These are phyloP conservation scores for Wickerhamomyces subpelliculosus DNA, from an alignment of 805 yeast species.

Conservation along the genomic window DNA sequence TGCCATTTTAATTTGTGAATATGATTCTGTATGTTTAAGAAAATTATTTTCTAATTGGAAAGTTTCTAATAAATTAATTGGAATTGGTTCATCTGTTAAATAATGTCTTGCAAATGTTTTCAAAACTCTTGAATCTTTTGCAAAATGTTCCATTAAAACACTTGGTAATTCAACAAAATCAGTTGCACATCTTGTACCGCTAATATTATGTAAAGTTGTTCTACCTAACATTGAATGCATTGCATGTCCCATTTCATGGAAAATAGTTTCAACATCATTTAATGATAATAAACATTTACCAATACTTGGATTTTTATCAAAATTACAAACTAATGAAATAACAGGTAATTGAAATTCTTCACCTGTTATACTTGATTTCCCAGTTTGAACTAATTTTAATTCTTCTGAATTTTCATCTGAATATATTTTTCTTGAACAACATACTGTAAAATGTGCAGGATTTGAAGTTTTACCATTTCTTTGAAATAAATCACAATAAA, in stretches of 20 bases:
- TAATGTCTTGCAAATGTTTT: conserved; percentile 64
- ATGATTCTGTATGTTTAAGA: conserved; percentile 65
- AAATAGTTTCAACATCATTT: conserved; percentile 84
- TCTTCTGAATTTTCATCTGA: conserved; percentile 40
- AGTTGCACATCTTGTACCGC: conserved; percentile 93
- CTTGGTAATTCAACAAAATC: conserved; percentile 97
- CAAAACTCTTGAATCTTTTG: conserved; percentile 72
- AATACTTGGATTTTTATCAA: conserved; percentile 36
- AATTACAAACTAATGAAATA: conserved; percentile 83
- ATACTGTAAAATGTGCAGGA: conserved; percentile 94
- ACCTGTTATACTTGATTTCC: conserved; percentile 28
- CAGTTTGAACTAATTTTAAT: conserved; percentile 26
- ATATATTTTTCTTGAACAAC: conserved; percentile 81
- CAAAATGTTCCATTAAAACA: conserved; percentile 92
- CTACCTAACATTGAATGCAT: conserved; percentile 96
- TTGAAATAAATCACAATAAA: conserved; percentile 84
- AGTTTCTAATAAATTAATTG: conserved; percentile 39
- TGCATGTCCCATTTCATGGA: conserved; percentile 99
- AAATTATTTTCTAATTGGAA: conserved; percentile 45
- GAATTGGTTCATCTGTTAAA: conserved; percentile 53
- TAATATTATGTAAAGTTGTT: conserved; percentile 81
- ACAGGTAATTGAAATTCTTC: conserved; percentile 76
- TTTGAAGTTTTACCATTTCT: conserved; percentile 68
- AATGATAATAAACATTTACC: conserved; percentile 55
- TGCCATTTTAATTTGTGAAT: conserved; percentile 87